Base-by-base conservation (phyloP, 331 rosid genomes). In the Acacia pycnantha region DNA sequence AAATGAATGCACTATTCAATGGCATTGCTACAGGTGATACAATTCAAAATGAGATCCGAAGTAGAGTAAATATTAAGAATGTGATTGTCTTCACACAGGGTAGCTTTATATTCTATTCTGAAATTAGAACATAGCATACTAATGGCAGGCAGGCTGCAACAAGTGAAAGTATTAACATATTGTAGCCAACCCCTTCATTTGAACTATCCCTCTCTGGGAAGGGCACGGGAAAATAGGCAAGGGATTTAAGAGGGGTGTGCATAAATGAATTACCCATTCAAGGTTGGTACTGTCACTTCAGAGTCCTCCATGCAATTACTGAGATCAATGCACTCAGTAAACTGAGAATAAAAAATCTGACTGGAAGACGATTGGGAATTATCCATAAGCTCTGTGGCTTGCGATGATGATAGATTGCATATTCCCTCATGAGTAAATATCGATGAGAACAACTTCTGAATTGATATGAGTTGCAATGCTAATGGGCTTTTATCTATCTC, bases 281-380 rank as follows among this genome's bases (percentile, higher is more conserved):
- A 85, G 72, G 94, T 94, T 83, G 97, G 98, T 69, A 94, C 31
- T 2, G 92, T 90, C 79, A 94, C 73, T 22, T 88, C 85, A 72
- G 94, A 82, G 84, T 90, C 87, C 50, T 92, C 87, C 97, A 94
- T 70, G 85, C 89, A 89, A 74, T 81, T 81, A 84, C 92, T 92
- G 71, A 94, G 94, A 91, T 94, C 94, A 84, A 94, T 91, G 70
- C 87, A 84, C 44, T 84, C 83, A 51, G 86, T 62, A 78, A 90
- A 80, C 41, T 41, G 86, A 26, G 92, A 88, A 71, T 67, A 26
- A 54, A 69, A 29, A 65, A 44, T 37, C 44, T 72, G 81, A 80
- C 73, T 51, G 58, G 37, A 59, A 5, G 85, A 54, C 3, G 82
- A 77, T 41, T 73, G 21, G 27, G 77, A 77, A 85, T 74, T 37